A percentile compares a stretch with the other conserved stretches of the same genome.
Evolutionary conservation across 371 early-diverging fungal species (phyloP).

Genomic region (Actinomortierella ambigua): DNA sequence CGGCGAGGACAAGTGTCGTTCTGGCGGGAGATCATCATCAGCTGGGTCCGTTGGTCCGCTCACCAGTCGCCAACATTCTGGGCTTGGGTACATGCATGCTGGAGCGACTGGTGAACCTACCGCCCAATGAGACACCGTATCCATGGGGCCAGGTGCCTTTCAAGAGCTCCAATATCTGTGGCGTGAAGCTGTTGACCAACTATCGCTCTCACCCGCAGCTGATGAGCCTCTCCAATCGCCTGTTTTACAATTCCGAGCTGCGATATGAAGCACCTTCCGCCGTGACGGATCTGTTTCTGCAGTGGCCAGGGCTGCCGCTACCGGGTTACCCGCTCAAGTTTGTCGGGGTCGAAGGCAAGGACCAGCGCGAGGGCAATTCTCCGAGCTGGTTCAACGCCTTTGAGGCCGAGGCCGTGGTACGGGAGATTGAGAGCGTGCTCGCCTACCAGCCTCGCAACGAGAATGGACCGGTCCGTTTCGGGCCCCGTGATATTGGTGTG

Average conservation of each 20-base stretch:
- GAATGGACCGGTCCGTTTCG: slow-evolving; percentile 1
- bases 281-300: slow-evolving; percentile 17
- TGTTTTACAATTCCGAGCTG: slow-evolving; percentile 38
- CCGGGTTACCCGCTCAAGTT: slow-evolving; percentile 36
- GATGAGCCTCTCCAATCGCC: slow-evolving; percentile 26
- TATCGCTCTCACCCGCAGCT: slow-evolving; percentile 20
- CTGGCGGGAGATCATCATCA: too few relatives aligned
- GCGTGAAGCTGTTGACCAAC: slow-evolving; percentile 41
- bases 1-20: too few relatives aligned
- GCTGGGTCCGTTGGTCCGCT: too few relatives aligned
- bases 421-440: neutral
- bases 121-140: neutral
- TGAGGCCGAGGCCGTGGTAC: slow-evolving; percentile 15
- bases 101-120: too few relatives aligned
- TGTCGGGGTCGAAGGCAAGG: slow-evolving; percentile 28
- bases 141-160: neutral
- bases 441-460: neutral
- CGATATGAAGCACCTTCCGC: slow-evolving; percentile 11
- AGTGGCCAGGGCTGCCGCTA: slow-evolving; percentile 22
- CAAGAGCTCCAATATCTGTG: neutral
- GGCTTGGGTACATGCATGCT: too few relatives aligned
- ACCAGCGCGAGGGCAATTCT: slow-evolving; percentile 8
- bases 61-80: too few relatives aligned
- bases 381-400: slow-evolving; percentile 34
- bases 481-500: slow-evolving; percentile 34